Evolutionary conservation across 1,284 basidiomycete species (phyloP).

Genomic region (Leccinum subfulvum): DNA sequence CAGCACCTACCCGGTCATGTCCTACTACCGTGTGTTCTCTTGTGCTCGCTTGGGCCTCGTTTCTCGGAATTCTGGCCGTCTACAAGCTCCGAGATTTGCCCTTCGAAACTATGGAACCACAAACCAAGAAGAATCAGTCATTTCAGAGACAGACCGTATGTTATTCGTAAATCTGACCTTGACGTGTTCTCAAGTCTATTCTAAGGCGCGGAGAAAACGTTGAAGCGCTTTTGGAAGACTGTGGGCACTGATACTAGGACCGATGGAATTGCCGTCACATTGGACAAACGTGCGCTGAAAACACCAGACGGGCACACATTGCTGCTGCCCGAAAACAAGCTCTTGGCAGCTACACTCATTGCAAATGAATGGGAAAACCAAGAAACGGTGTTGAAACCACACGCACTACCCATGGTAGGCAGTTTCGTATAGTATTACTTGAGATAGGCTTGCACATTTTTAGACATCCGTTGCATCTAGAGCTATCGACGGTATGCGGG

Average conservation of each 20-base stretch:
- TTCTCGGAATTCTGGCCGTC: neutral
- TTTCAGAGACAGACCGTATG: slow-evolving; percentile 60
- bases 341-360: slow-evolving; percentile 79
- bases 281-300: slow-evolving; percentile 85
- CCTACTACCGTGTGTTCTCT: slow-evolving; percentile 5
- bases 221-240: slow-evolving; percentile 90
- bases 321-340: slow-evolving; percentile 68
- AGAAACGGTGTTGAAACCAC: slow-evolving; percentile 81
- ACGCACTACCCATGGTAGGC: slow-evolving; percentile 87
- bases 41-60: slow-evolving; percentile 6
- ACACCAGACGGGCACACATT: slow-evolving; percentile 83
- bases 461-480: slow-evolving; percentile 85
- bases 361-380: slow-evolving; percentile 98
- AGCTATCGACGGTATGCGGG: slow-evolving; percentile 80
- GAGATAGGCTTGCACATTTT: slow-evolving; percentile 4
- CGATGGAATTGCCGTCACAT: slow-evolving; percentile 64
- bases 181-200: slow-evolving; percentile 13
- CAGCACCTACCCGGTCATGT: slow-evolving; percentile 15
- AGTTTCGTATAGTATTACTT: slow-evolving; percentile 1
- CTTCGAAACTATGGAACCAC: slow-evolving; percentile 18
- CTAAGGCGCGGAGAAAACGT: slow-evolving; percentile 79
- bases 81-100: neutral
- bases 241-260: slow-evolving; percentile 69
- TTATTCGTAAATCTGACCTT: slow-evolving; percentile 2
- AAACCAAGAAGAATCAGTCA: slow-evolving; percentile 39